Evolutionary conservation across 257 asterid genomes (phyloP), one percentile per base, ranked within the genome.

Genomic region (Forsythia viridissima): DNA sequence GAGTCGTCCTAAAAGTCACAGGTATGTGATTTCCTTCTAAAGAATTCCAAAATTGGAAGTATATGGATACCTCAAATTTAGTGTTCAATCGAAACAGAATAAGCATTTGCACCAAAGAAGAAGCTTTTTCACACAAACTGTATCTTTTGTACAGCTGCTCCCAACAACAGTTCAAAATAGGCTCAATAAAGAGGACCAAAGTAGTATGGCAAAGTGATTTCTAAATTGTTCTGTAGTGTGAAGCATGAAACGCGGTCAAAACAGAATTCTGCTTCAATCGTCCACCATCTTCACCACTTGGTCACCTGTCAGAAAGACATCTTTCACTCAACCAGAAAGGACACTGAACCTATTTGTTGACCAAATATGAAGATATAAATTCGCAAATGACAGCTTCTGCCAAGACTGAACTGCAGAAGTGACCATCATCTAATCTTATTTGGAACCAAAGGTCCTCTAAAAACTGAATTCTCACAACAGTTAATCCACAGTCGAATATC

Each of bases 351-450:
- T 63, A 65, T 46, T 71, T 10, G 57, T 34, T 66, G 46, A 66
- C 80, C 79, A 67, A 61, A 18, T 79, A 48, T 6, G 69, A 55
- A 41, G 30, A 81, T n/a, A 34, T n/a, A n/a, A 48, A 34, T 69
- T 59, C 38, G 46, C 69, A 55, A 21, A 72, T 52, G 59, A 66
- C 63, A 69, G 76, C 74, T 74, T 43, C 82, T 8, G 66, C 79
- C 76, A 75, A 20, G 4, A 48, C 67, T 70, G 75, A 51, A 77
- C 65, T 9, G 59, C 24, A 72, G 70, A 63, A 74, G 67, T 36
- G 20, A 70, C 66, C 72, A 65, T 63, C 76, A 38, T 51, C 80
- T 71, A 75, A 73, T 55, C 84, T 82, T 63, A 57, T 55, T 72
- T 38, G 67, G 73, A 34, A 44, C 40, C 71, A 41, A 70, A 52